These are phyloP conservation scores for Gentiana dahurica DNA, from an alignment of 257 asterid genomes.

Conservation along the genomic window DNA sequence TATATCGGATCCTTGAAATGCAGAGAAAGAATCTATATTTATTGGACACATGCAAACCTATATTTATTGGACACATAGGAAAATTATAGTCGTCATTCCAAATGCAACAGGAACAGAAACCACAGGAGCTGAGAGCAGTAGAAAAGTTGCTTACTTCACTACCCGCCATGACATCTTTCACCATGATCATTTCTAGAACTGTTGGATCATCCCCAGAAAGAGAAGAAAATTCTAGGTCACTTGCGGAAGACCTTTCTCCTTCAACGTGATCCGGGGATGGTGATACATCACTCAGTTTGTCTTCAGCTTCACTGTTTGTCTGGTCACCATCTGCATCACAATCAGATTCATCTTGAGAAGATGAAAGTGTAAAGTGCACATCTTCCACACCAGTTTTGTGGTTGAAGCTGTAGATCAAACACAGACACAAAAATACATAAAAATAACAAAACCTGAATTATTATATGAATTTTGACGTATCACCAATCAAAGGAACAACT, in stretches of 20 bases:
- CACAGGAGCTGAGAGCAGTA: slow-evolving; percentile 6
- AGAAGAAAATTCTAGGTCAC: slow-evolving; percentile 42
- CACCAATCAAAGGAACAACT: slow-evolving; percentile 19
- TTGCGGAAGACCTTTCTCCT: slow-evolving; percentile 23
- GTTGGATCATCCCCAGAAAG: slow-evolving; percentile 32
- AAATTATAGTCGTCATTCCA: too few species aligned
- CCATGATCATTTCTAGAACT: slow-evolving; percentile 67
- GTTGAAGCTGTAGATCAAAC: slow-evolving; percentile 55
- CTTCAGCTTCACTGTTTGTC: slow-evolving; percentile 18
- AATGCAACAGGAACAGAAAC: not conserved
- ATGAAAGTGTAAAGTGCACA: slow-evolving; percentile 70
- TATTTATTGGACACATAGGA: too few species aligned
- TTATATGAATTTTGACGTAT: not conserved
- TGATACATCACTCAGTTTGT: slow-evolving; percentile 24
- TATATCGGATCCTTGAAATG: too few species aligned
- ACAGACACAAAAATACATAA: not conserved
- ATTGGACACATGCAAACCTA: not conserved
- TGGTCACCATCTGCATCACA: slow-evolving; percentile 20
- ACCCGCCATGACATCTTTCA: slow-evolving; percentile 71
- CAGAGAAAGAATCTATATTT: too few species aligned
- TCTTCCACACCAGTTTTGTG: slow-evolving; percentile 93
- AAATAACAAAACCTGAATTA: not conserved
- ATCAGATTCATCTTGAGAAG: slow-evolving; percentile 45
- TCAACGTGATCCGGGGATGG: slow-evolving; percentile 19
- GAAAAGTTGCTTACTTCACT: slow-evolving; percentile 39